These are phyloP conservation scores for Phaeosphaeria sp. DNA, from an alignment of 2,329 filamentous ascomycete genomes.

Conservation along the genomic window DNA sequence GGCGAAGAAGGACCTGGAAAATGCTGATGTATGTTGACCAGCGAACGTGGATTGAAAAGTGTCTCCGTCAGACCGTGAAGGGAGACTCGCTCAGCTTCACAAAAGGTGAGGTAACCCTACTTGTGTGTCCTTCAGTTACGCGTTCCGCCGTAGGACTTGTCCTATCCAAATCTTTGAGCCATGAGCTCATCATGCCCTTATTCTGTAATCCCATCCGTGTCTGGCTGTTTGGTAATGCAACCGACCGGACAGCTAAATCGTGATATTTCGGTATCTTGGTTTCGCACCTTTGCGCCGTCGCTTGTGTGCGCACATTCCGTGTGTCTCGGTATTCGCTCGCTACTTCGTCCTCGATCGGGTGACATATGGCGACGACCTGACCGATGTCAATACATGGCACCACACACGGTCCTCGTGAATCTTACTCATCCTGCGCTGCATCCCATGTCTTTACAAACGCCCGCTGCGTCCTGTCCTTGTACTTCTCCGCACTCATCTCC, in stretches of 20 bases:
- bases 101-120: background rate
- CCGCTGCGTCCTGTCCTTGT: conserved; percentile 76
- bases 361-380: background rate
- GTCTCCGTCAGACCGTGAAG: background rate
- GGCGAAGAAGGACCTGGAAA: background rate
- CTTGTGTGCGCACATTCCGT: background rate
- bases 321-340: background rate
- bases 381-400: background rate
- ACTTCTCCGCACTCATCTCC: conserved; percentile 71
- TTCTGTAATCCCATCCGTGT: background rate
- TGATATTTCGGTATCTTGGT: background rate
- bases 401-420: background rate
- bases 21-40: background rate
- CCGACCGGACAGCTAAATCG: background rate
- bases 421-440: conserved; percentile 35
- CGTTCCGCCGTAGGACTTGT: background rate
- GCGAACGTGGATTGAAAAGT: background rate
- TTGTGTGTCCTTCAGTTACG: background rate
- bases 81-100: background rate
- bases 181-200: background rate
- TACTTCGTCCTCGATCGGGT: background rate
- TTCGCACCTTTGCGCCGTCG: background rate
- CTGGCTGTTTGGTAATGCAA: background rate
- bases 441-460: conserved; percentile 61
- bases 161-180: background rate